Evolutionary conservation across 2,329 filamentous ascomycete genomes (phyloP).

Genomic region (Aureobasidium sp.): DNA sequence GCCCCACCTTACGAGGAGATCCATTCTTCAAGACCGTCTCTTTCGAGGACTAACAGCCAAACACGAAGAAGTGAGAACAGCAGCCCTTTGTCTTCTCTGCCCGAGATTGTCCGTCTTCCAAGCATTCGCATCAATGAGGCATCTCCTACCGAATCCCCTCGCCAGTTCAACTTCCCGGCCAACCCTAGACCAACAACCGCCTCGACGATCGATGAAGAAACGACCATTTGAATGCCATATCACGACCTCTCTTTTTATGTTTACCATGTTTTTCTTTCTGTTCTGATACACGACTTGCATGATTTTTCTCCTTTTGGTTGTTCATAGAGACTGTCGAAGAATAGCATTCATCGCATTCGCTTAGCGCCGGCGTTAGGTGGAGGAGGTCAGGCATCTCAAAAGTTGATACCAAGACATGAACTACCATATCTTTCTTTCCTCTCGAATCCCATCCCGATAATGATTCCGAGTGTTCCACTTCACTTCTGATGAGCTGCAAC

Average conservation of each 20-base stretch:
- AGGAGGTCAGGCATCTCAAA: background rate
- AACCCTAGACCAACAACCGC: background rate
- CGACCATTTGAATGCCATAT: background rate
- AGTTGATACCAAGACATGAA: constrained; percentile 8
- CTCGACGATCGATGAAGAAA: constrained; percentile 16
- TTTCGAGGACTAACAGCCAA: constrained; percentile 9
- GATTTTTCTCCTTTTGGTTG: background rate
- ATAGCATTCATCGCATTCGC: constrained; percentile 11
- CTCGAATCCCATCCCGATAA: too few species aligned
- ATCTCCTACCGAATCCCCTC: constrained; percentile 25
- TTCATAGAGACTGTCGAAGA: constrained; percentile 1
- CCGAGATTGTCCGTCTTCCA: constrained; percentile 35
- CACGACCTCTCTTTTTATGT: constrained; percentile 5
- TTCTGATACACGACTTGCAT: background rate
- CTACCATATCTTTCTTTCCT: background rate
- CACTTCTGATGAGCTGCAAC: background rate
- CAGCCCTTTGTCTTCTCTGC: constrained; percentile 26
- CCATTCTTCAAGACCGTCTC: constrained; percentile 4
- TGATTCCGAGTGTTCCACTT: background rate
- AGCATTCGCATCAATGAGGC: constrained; percentile 39
- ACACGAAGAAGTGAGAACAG: constrained; percentile 16
- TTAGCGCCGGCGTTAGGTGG: constrained; percentile 14
- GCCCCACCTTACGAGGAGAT: constrained; percentile 38
- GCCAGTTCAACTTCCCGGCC: background rate
- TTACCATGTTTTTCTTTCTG: constrained; percentile 3